phyloP scores from a whole-genome alignment of 2,329 filamentous ascomycete species.

The Monilinia polystroma region DNA sequence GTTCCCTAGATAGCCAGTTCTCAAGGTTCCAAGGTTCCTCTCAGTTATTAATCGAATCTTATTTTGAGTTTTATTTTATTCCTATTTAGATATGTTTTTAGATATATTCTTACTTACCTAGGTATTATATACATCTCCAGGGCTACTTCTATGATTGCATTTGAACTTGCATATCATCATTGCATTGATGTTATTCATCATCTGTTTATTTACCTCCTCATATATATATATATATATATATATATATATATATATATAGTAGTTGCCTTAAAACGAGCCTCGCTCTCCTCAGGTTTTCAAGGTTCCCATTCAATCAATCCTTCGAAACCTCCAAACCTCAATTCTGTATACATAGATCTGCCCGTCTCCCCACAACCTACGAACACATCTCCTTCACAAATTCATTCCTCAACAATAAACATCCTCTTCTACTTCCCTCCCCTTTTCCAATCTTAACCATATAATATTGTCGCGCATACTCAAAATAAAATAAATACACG shows the following conservation, averaged over 20 bases:
- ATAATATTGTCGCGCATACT: slow-evolving; percentile 15
- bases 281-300: neutral
- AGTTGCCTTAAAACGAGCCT: slow-evolving; percentile 8
- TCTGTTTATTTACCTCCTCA: too few species aligned
- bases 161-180: too few species aligned
- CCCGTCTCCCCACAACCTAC: slow-evolving; percentile 4
- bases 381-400: slow-evolving; percentile 19
- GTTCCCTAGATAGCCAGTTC: too few species aligned
- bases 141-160: too few species aligned
- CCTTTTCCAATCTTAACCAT: neutral
- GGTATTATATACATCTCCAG: too few species aligned
- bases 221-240: neutral
- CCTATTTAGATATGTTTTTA: too few species aligned
- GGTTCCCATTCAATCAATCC: neutral
- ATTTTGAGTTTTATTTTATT: too few species aligned
- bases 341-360: slow-evolving; percentile 11
- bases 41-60: too few species aligned
- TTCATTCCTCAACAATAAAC: slow-evolving; percentile 13
- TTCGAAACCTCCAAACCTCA: slow-evolving; percentile 16
- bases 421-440: neutral
- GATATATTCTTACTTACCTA: too few species aligned
- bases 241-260: neutral
- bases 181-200: too few species aligned
- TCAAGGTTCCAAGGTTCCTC: too few species aligned
- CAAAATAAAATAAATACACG: neutral